Evolutionary conservation across 352 stramenopile genomes (phyloP).

Genomic region (Globisporangium viniferum): DNA sequence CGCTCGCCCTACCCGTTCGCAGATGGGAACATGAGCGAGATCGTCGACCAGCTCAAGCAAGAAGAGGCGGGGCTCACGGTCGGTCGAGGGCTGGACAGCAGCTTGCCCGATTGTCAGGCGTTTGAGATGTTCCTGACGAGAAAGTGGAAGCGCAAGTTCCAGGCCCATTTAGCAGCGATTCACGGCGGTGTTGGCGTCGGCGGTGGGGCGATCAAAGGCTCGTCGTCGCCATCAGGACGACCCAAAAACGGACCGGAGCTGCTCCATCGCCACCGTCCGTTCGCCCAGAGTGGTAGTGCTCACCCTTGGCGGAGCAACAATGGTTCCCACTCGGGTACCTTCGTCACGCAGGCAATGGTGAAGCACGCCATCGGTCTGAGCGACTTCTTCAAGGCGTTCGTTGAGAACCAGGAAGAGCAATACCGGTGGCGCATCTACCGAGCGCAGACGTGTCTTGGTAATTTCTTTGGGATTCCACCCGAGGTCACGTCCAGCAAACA

Average conservation of each 20-base stretch:
- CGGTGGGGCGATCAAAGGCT: not conserved
- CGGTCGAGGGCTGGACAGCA: conserved; percentile 80
- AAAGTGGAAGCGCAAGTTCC: conserved; percentile 84
- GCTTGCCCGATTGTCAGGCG: conserved; percentile 79
- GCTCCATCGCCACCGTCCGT: conserved; percentile 15
- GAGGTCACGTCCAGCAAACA: conserved; percentile 69
- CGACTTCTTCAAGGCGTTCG: conserved; percentile 82
- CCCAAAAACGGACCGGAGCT: conserved; percentile 5
- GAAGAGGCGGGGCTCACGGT: conserved; percentile 86
- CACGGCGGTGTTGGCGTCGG: conserved; percentile 12
- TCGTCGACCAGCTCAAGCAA: conserved; percentile 89
- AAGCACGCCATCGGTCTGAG: conserved; percentile 47
- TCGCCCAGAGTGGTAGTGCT: not conserved
- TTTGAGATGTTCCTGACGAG: conserved; percentile 92
- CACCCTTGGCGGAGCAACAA: not conserved
- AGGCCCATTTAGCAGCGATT: conserved; percentile 48
- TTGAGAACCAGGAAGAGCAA: conserved; percentile 80
- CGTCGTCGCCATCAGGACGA: not conserved
- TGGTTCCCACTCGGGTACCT: not conserved
- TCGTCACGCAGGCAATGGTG: conserved; percentile 51
- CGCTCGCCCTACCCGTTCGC: conserved; percentile 91
- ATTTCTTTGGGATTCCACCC: conserved; percentile 66
- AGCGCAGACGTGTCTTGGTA: conserved; percentile 68
- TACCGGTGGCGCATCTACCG: conserved; percentile 77
- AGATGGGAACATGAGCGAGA: conserved; percentile 91